Conservation (phyloP, 495 filamentous ascomycete species). For the Aspergillus ostianus region DNA sequence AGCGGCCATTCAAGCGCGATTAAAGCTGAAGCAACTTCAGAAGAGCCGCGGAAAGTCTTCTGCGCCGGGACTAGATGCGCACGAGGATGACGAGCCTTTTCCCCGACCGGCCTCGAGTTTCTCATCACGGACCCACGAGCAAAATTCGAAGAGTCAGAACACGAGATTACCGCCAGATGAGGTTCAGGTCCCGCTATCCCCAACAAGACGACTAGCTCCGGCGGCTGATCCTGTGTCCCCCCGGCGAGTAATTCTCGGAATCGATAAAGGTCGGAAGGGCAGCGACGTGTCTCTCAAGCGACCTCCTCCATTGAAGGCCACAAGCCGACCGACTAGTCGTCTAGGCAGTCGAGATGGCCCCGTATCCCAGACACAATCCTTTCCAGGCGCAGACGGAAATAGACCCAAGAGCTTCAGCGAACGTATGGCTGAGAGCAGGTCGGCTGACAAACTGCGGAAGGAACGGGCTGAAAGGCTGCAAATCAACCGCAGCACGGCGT, state of each 20-base stretch:
- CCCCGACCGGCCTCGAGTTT: conserved; percentile 26
- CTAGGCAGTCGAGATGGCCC: conserved; percentile 30
- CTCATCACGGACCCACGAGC: conserved; percentile 21
- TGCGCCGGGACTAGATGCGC: conserved; percentile 20
- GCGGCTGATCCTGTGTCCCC: conserved; percentile 66
- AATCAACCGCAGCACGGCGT: conserved; percentile 67
- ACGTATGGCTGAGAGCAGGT: conserved; percentile 66
- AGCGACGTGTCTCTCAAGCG: conserved; percentile 82
- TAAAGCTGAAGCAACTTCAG: conserved; percentile 87
- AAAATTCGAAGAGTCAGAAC: conserved; percentile 22
- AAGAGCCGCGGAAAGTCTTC: conserved; percentile 46
- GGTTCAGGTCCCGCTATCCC: conserved; percentile 81
- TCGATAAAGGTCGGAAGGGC: conserved; percentile 82
- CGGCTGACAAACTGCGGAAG: conserved; percentile 45
- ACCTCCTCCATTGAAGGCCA: conserved; percentile 47
- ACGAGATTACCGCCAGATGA: conserved; percentile 27
- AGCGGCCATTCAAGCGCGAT: conserved; percentile 77
- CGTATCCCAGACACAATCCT: conserved; percentile 27
- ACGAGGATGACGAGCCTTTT: conserved; percentile 24
- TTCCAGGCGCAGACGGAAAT: conserved; percentile 27
- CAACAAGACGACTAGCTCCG: conserved; percentile 53
- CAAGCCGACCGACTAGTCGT: conserved; percentile 32
- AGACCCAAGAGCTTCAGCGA: conserved; percentile 80
- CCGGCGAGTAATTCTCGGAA: conserved; percentile 75
- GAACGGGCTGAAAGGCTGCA: conserved; percentile 55